phyloP scores from a whole-genome alignment of 257 asterid species.

The Rauvolfia tetraphylla region DNA sequence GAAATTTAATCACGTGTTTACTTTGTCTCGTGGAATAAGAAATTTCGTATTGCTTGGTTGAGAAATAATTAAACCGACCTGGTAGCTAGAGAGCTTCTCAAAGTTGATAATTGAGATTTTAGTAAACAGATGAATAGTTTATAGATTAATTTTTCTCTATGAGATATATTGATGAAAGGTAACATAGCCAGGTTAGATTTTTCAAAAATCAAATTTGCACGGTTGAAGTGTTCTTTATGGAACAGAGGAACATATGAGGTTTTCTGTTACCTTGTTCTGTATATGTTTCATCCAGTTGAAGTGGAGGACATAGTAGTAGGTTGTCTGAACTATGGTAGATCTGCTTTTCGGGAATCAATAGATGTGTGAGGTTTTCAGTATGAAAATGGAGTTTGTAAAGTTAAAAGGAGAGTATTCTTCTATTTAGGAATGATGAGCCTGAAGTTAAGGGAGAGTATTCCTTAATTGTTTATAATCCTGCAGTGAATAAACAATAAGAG shows the following conservation, averaged over 20 bases:
- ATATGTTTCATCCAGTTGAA: neutral
- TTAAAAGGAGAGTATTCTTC: neutral
- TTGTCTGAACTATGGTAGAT: neutral
- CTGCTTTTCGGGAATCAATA: neutral
- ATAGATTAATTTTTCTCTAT: neutral
- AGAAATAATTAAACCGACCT: too few species aligned
- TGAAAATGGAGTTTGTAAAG: constrained; percentile 4
- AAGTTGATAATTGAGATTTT: neutral
- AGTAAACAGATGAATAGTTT: constrained; percentile 1
- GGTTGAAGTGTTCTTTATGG: neutral
- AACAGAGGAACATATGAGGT: neutral
- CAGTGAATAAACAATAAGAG: neutral
- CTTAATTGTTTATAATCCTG: neutral
- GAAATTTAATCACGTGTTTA: neutral
- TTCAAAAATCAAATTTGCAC: neutral
- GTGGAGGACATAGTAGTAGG: neutral
- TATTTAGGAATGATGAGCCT: neutral
- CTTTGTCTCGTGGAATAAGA: neutral
- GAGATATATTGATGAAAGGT: neutral
- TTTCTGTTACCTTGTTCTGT: neutral
- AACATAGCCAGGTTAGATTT: neutral
- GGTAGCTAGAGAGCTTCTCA: neutral
- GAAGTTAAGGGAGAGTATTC: neutral
- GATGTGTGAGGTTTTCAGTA: neutral
- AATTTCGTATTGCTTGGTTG: neutral